These are phyloP conservation scores for Coniosporium apollinis DNA, from an alignment of 495 filamentous ascomycete species.

Conservation along the genomic window DNA sequence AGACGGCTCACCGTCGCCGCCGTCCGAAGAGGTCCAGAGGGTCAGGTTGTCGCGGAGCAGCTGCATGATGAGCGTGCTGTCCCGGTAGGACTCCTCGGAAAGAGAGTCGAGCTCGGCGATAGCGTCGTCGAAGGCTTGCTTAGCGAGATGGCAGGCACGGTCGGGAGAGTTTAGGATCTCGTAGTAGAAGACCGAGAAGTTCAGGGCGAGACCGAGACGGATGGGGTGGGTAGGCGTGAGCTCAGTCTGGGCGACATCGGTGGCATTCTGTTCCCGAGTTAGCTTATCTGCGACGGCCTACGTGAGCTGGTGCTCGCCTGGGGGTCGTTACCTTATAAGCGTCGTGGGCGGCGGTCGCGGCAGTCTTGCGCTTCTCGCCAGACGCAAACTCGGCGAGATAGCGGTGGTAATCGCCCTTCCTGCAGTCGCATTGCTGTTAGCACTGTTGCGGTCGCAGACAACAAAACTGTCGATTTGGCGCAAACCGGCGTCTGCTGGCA, in stretches of 20 bases:
- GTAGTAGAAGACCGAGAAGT: constrained; percentile 99
- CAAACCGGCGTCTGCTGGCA: constrained; percentile 8
- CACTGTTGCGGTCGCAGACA: no score
- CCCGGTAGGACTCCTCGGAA: constrained; percentile 97
- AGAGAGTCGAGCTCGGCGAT: constrained; percentile 98
- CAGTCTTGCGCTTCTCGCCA: constrained; percentile 94
- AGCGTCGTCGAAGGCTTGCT: constrained; percentile 98
- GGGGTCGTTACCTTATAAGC: constrained; percentile 89
- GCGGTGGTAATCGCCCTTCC: constrained; percentile 99
- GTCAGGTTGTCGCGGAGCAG: constrained; percentile 98
- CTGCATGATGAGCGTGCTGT: constrained; percentile 99
- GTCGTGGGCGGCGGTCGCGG: constrained; percentile 86
- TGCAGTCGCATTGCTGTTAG: constrained; percentile 16
- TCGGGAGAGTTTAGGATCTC: constrained; percentile 98
- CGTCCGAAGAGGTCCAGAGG: constrained; percentile 96
- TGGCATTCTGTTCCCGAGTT: constrained; percentile 42
- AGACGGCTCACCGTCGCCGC: constrained; percentile 58
- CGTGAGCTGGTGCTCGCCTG: no score
- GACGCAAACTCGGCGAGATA: constrained; percentile 97
- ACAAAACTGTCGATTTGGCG: no score
- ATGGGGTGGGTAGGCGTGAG: constrained; percentile 97
- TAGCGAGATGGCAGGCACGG: constrained; percentile 96
- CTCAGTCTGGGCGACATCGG: constrained; percentile 94
- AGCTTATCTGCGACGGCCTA: no score
- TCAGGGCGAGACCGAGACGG: constrained; percentile 91